A percentile compares a stretch with the other conserved stretches of the same genome.
Conservation (phyloP, 2,329 filamentous ascomycete species). For the Aureobasidium sp. region DNA sequence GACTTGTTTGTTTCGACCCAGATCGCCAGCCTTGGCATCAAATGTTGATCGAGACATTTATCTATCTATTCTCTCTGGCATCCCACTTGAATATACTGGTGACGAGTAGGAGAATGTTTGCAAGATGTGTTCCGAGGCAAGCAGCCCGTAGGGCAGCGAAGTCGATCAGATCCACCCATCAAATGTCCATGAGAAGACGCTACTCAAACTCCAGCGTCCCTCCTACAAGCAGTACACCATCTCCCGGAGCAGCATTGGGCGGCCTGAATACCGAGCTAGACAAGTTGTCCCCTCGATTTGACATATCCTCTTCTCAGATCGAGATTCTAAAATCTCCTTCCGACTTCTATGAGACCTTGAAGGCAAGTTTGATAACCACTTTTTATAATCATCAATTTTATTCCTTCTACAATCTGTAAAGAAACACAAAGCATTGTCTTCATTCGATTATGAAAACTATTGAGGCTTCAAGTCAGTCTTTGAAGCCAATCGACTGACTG, state of each 20-base stretch:
- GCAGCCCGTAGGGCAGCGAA: background rate
- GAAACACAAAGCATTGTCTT: background rate
- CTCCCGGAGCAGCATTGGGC: slow-evolving; percentile 32
- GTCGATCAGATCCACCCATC: background rate
- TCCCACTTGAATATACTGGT: background rate
- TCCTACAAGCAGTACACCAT: background rate
- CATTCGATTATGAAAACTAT: background rate
- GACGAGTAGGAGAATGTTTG: slow-evolving; percentile 6
- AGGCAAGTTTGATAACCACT: slow-evolving; percentile 46
- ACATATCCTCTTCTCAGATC: slow-evolving; percentile 72
- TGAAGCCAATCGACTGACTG: background rate
- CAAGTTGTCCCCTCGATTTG: slow-evolving; percentile 81
- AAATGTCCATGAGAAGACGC: background rate
- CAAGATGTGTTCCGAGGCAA: slow-evolving; percentile 6
- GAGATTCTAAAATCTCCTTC: slow-evolving; percentile 67
- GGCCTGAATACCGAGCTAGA: slow-evolving; percentile 68
- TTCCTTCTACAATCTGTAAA: background rate
- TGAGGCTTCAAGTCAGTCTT: background rate
- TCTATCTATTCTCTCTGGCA: background rate
- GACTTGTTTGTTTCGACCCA: background rate
- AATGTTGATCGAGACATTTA: background rate
- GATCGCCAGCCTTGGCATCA: slow-evolving; percentile 1
- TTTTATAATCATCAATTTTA: background rate
- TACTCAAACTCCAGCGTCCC: slow-evolving; percentile 8
- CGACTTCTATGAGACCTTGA: slow-evolving; percentile 88